phyloP scores from a whole-genome alignment of 176 grass and related monocot species.

The Eragrostis nindensis region DNA sequence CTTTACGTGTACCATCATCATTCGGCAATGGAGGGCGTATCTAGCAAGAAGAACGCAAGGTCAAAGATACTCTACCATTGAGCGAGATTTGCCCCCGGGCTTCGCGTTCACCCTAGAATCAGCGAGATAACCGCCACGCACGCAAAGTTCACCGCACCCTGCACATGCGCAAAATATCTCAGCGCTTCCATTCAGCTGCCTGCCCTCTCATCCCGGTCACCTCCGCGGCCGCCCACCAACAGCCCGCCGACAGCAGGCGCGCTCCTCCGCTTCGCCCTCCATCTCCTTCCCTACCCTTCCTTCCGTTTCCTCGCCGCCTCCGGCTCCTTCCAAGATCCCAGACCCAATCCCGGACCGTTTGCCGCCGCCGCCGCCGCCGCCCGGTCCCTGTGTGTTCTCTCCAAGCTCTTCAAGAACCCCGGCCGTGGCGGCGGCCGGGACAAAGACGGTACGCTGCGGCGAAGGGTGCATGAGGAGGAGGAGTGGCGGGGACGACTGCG shows the following conservation, averaged over 20 bases:
- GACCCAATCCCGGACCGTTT: neutral
- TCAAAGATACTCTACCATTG: neutral
- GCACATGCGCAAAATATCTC: conserved; percentile 30
- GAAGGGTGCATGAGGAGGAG: conserved; percentile 36
- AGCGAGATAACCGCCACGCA: conserved; percentile 21
- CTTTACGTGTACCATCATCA: neutral
- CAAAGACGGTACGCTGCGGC: conserved; percentile 1
- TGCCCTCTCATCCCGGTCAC: conserved; percentile 12
- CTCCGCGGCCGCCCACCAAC: conserved; percentile 32
- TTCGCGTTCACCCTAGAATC: conserved; percentile 2
- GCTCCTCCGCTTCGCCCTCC: neutral
- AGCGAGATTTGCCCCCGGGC: too few species aligned
- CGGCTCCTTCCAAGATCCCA: neutral
- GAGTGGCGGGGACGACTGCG: conserved; percentile 19
- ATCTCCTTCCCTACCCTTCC: neutral
- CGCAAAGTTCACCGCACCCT: neutral
- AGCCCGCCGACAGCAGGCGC: conserved; percentile 14
- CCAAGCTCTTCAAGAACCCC: conserved; percentile 1
- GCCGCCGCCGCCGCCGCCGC: neutral
- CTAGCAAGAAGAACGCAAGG: neutral
- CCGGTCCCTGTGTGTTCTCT: neutral
- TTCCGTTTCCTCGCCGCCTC: neutral
- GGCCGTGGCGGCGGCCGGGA: conserved; percentile 40
- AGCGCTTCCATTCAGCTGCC: neutral
- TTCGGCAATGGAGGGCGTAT: neutral